phyloP scores from a whole-genome alignment of 768 basidiomycete genomes.

The Suillus occidentalis region DNA sequence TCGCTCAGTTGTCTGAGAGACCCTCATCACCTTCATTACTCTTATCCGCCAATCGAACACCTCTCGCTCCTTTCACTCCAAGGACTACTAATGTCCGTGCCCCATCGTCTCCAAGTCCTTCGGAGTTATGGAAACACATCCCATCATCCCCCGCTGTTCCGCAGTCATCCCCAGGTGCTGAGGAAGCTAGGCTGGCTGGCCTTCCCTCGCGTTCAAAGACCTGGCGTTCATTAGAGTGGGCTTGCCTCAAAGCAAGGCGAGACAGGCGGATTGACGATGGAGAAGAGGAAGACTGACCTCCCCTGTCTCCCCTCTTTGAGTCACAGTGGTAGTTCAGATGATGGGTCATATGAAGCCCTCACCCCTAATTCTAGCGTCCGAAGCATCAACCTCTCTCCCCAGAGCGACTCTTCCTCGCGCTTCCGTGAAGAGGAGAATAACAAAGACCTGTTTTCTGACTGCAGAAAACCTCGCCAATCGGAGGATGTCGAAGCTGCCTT shows the following conservation, averaged over 20 bases:
- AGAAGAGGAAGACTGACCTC: constrained; percentile 18
- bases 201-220: constrained; percentile 37
- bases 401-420: constrained; percentile 1
- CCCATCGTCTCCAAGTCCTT: constrained; percentile 11
- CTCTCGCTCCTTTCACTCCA: constrained; percentile 34
- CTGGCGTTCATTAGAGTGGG: constrained; percentile 69
- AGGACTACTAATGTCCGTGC: constrained; percentile 20
- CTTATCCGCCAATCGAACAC: constrained; percentile 8
- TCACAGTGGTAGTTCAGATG: constrained; percentile 10
- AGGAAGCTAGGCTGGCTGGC: constrained; percentile 26
- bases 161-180: constrained; percentile 20
- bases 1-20: constrained; percentile 32
- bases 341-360: constrained; percentile 16
- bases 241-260: constrained; percentile 53
- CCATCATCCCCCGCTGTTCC: constrained; percentile 27
- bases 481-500: constrained; percentile 39
- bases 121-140: constrained; percentile 32
- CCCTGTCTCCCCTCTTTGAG: constrained; percentile 13
- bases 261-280: constrained; percentile 22
- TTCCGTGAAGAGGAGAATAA: not conserved
- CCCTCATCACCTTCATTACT: constrained; percentile 18
- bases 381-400: constrained; percentile 9
- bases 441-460: constrained; percentile 6
- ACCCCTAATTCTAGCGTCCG: constrained; percentile 15
- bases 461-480: constrained; percentile 16